phyloP scores from a whole-genome alignment of 805 yeast genomes.

The Saturnispora mendoncae region DNA sequence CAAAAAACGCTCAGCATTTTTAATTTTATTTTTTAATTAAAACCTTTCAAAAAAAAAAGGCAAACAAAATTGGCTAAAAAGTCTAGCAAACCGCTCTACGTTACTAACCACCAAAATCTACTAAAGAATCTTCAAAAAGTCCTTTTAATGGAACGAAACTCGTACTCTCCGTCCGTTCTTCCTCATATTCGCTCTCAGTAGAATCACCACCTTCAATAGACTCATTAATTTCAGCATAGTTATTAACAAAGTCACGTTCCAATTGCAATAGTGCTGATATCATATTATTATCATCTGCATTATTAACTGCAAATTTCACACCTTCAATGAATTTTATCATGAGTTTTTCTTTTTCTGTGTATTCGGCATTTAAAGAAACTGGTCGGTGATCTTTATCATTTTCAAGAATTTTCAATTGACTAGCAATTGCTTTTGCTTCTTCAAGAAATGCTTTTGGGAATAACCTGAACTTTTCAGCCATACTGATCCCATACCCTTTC shows the following conservation, averaged over 20 bases:
- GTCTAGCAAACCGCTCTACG: too few species aligned
- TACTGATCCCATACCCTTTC: slow-evolving; percentile 25
- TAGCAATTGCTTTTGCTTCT: slow-evolving; percentile 25
- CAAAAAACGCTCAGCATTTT: not conserved
- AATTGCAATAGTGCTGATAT: not conserved
- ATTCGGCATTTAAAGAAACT: not conserved
- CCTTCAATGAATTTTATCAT: slow-evolving; percentile 4
- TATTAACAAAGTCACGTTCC: slow-evolving; percentile 4
- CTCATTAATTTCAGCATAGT: not conserved
- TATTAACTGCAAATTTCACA: slow-evolving; percentile 3
- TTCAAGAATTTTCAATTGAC: slow-evolving; percentile 8
- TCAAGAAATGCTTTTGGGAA: slow-evolving; percentile 22
- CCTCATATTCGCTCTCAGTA: too few species aligned
- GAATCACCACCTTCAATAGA: not conserved
- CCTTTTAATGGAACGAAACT: not conserved
- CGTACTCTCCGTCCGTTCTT: not conserved
- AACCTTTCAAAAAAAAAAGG: too few species aligned
- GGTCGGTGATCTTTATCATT: not conserved
- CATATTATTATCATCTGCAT: not conserved
- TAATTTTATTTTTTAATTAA: too few species aligned
- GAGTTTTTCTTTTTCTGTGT: slow-evolving; percentile 1
- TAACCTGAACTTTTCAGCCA: slow-evolving; percentile 23
- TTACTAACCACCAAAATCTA: not conserved
- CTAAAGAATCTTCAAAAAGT: not conserved
- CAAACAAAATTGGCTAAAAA: too few species aligned